Evolutionary conservation across 2,329 filamentous ascomycete species (phyloP).

Genomic region (Emmonsiellopsis sp.): DNA sequence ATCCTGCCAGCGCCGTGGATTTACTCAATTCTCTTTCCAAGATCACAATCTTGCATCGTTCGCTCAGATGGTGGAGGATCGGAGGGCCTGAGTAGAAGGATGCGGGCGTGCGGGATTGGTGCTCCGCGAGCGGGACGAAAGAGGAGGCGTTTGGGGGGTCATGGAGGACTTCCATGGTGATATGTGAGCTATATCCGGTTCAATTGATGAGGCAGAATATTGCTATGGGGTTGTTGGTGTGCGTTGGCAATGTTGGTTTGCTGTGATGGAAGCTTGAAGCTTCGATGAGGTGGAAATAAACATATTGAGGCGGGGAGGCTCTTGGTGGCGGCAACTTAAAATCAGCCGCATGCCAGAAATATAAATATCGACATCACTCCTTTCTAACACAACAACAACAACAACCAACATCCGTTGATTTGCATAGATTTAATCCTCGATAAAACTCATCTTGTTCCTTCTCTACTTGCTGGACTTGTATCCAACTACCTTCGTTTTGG

Average conservation of each 20-base stretch:
- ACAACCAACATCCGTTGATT: no score
- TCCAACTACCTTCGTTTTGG: no score
- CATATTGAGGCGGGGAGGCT: no score
- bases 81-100: slow-evolving; percentile 39
- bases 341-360: no score
- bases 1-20: slow-evolving; percentile 23
- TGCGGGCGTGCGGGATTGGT: slow-evolving; percentile 38
- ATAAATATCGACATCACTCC: no score
- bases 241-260: neutral
- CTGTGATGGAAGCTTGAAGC: no score
- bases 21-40: slow-evolving; percentile 30
- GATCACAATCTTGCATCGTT: slow-evolving; percentile 35
- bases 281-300: no score
- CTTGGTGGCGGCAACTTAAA: no score
- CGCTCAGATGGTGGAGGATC: slow-evolving; percentile 38
- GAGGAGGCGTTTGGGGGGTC: slow-evolving; percentile 28
- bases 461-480: no score
- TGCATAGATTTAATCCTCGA: no score
- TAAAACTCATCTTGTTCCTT: no score
- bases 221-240: neutral
- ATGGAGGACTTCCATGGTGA: slow-evolving; percentile 33
- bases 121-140: slow-evolving; percentile 35
- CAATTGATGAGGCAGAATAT: neutral
- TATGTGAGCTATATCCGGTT: neutral
- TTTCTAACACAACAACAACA: no score